Evolutionary conservation across 306 rosid genomes (phyloP).

Genomic region (Hylodesmum podocarpum): DNA sequence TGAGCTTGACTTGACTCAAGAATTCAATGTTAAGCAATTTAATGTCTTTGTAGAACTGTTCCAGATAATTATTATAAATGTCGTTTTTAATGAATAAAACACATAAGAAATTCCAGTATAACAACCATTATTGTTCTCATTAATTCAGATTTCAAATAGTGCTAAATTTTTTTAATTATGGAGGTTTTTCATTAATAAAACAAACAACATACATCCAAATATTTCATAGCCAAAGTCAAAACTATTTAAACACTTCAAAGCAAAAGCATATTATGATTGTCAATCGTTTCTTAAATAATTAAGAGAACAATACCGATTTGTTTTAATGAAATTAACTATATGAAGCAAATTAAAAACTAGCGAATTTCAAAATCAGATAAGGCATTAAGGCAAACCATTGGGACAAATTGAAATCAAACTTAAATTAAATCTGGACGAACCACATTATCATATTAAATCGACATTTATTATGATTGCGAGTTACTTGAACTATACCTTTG

Average conservation of each 20-base stretch:
- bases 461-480: slow-evolving; percentile 3
- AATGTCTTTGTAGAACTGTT: neutral
- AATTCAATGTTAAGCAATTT: slow-evolving; percentile 17
- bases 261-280: too few relatives aligned
- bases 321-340: neutral
- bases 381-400: neutral
- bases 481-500: neutral
- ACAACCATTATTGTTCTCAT: neutral
- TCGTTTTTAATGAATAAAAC: neutral
- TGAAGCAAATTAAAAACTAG: neutral
- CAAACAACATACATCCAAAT: neutral
- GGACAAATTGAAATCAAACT: neutral
- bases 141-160: neutral
- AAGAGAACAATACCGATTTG: neutral
- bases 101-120: neutral
- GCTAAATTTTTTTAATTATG: neutral
- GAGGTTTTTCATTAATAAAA: neutral
- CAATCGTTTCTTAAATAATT: neutral
- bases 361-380: neutral
- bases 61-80: neutral
- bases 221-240: neutral
- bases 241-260: neutral
- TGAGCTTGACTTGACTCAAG: slow-evolving; percentile 29
- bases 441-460: neutral
- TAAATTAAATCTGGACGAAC: neutral